Conservation (phyloP, 176 grass and related monocot species). For the Ampelocalamus luodianensis region DNA sequence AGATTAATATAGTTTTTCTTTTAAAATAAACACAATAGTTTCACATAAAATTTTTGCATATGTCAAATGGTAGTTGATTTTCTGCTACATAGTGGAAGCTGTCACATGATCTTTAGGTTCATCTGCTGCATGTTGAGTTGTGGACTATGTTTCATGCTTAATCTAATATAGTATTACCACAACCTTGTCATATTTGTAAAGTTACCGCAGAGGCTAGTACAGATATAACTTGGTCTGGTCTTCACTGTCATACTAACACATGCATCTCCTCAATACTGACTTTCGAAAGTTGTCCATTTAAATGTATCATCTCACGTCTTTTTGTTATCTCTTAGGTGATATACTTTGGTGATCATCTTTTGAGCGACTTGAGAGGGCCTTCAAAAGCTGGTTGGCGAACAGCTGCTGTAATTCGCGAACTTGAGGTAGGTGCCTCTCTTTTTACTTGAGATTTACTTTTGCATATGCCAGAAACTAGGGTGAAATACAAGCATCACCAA, state of each 20-base stretch:
- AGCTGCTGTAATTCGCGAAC: conserved; percentile 93
- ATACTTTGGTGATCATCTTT: conserved; percentile 98
- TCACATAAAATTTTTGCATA: neutral
- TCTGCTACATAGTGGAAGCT: conserved; percentile 18
- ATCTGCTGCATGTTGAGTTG: conserved; percentile 29
- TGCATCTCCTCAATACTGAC: neutral
- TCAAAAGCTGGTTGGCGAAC: conserved; percentile 99
- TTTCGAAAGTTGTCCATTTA: neutral
- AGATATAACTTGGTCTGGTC: neutral
- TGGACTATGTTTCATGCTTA: conserved; percentile 42
- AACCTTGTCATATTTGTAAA: conserved; percentile 31
- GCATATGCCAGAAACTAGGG: neutral
- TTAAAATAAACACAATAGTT: neutral
- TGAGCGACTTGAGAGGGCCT: conserved; percentile 95
- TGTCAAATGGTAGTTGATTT: conserved; percentile 12
- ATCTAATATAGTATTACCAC: conserved; percentile 15
- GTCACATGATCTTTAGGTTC: neutral
- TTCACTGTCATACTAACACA: conserved; percentile 31
- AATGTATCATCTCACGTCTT: conserved; percentile 37
- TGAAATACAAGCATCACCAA: conserved; percentile 10
- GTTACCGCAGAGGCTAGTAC: neutral
- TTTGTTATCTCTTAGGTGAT: conserved; percentile 69
- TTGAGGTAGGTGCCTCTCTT: conserved; percentile 62
- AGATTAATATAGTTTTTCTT: neutral
- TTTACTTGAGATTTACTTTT: conserved; percentile 15